phyloP scores from a whole-genome alignment of 768 basidiomycete species.

The Mycena filopes region DNA sequence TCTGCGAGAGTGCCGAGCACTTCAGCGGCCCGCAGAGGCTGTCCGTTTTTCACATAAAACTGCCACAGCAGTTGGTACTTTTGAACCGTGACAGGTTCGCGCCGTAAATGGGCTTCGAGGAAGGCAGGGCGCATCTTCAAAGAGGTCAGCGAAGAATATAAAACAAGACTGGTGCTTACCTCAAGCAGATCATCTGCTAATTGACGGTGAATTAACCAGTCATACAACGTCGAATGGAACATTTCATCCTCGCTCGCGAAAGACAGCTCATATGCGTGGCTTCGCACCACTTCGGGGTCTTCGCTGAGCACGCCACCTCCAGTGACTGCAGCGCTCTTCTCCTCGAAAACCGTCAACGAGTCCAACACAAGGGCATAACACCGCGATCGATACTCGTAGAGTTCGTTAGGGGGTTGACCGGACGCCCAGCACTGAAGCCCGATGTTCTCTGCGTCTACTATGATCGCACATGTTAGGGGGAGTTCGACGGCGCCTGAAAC shows the following conservation, averaged over 20 bases:
- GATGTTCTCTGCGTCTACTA: slow-evolving; percentile 78
- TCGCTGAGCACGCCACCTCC: slow-evolving; percentile 46
- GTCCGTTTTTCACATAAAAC: slow-evolving; percentile 93
- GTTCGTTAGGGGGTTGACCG: slow-evolving; percentile 62
- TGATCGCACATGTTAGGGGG: slow-evolving; percentile 83
- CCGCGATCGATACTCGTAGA: slow-evolving; percentile 69
- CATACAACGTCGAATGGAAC: slow-evolving; percentile 94
- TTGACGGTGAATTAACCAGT: slow-evolving; percentile 87
- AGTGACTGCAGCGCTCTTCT: slow-evolving; percentile 47
- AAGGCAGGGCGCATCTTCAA: slow-evolving; percentile 84
- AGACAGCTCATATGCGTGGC: slow-evolving; percentile 87
- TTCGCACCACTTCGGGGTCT: slow-evolving; percentile 78
- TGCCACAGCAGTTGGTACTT: slow-evolving; percentile 96
- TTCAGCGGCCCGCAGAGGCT: slow-evolving; percentile 88
- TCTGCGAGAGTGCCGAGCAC: slow-evolving; percentile 87
- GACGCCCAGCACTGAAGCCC: slow-evolving; percentile 83
- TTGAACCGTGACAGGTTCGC: slow-evolving; percentile 81
- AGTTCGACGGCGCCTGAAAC: slow-evolving; percentile 82
- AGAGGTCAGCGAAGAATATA: slow-evolving; percentile 15
- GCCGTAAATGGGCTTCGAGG: slow-evolving; percentile 87
- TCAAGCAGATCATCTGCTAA: slow-evolving; percentile 91
- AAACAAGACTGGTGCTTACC: slow-evolving; percentile 56
- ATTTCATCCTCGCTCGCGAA: slow-evolving; percentile 88
- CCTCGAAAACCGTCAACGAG: slow-evolving; percentile 83
- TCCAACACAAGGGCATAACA: slow-evolving; percentile 90